Evolutionary conservation across 1,284 basidiomycete species (phyloP).

Genomic region (Ustilago esculenta): DNA sequence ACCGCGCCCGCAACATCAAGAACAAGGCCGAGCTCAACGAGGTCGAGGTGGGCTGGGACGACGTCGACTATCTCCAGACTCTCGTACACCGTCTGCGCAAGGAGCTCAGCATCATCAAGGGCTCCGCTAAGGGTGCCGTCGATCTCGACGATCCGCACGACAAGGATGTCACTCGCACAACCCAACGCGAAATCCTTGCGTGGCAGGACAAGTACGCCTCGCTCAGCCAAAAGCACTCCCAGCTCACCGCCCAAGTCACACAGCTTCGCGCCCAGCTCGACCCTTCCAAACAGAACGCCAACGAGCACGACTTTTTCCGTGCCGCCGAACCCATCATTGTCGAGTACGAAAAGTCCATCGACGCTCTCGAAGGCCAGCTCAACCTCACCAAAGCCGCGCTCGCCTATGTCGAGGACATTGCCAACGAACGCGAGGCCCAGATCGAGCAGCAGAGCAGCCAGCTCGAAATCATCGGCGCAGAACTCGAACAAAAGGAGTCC

Average conservation of each 20-base stretch:
- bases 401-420: conserved; percentile 86
- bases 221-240: conserved; percentile 82
- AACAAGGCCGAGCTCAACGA: conserved; percentile 91
- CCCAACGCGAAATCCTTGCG: conserved; percentile 75
- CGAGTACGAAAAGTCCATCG: conserved; percentile 97
- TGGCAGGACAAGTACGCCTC: conserved; percentile 84
- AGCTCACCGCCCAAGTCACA: conserved; percentile 86
- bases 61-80: conserved; percentile 90
- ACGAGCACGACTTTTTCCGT: conserved; percentile 85
- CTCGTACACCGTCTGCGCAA: conserved; percentile 74
- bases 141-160: conserved; percentile 37
- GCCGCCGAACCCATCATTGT: conserved; percentile 94
- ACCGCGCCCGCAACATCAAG: conserved; percentile 96
- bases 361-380: conserved; percentile 91
- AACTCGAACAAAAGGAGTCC: conserved; percentile 80
- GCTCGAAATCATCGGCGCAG: conserved; percentile 71
- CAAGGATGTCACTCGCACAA: conserved; percentile 29
- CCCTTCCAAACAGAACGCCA: conserved; percentile 63
- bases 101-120: conserved; percentile 81
- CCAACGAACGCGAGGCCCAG: conserved; percentile 87
- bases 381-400: conserved; percentile 88
- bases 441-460: conserved; percentile 72
- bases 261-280: conserved; percentile 58
- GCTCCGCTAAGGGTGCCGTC: conserved; percentile 68
- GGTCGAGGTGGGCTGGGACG: conserved; percentile 97